These are phyloP conservation scores for Pseudopithomyces chartarum DNA, from an alignment of 2,329 filamentous ascomycete genomes.

Conservation along the genomic window DNA sequence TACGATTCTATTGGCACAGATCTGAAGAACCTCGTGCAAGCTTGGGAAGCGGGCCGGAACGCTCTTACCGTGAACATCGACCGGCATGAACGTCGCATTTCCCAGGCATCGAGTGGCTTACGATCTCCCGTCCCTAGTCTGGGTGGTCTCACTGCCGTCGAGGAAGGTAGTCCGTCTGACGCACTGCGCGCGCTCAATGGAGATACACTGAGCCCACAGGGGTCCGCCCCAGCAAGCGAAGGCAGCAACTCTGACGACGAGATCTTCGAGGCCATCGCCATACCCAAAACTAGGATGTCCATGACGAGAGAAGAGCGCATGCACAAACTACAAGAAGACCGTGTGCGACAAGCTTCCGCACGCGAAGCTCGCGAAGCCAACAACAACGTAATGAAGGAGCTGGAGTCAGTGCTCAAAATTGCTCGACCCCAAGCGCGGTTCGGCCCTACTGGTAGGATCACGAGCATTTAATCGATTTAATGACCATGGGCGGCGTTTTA, in stretches of 20 bases:
- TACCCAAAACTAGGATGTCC: conserved; percentile 68
- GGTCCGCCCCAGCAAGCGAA: conserved; percentile 46
- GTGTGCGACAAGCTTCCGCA: conserved; percentile 71
- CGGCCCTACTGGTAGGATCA: conserved; percentile 33
- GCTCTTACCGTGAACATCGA: conserved; percentile 81
- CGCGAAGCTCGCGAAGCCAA: conserved; percentile 80
- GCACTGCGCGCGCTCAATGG: conserved; percentile 81
- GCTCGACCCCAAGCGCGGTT: conserved; percentile 33
- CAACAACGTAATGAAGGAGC: conserved; percentile 86
- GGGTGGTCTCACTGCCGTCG: conserved; percentile 64
- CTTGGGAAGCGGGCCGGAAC: conserved; percentile 70
- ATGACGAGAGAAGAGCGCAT: conserved; percentile 88
- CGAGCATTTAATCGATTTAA: conserved; percentile 35
- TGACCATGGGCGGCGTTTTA: background rate
- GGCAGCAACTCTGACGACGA: conserved; percentile 69
- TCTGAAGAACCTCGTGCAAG: conserved; percentile 63
- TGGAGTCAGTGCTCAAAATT: conserved; percentile 79
- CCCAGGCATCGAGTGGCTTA: conserved; percentile 56
- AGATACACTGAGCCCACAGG: conserved; percentile 59
- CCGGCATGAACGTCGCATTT: conserved; percentile 69
- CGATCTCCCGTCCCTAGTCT: conserved; percentile 60
- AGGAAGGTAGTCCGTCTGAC: conserved; percentile 62
- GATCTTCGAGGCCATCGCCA: conserved; percentile 88
- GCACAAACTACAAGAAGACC: conserved; percentile 83
- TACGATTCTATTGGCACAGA: conserved; percentile 95